Base-by-base conservation (phyloP, 1,284 basidiomycete species). In the Trichosporon sp. region DNA sequence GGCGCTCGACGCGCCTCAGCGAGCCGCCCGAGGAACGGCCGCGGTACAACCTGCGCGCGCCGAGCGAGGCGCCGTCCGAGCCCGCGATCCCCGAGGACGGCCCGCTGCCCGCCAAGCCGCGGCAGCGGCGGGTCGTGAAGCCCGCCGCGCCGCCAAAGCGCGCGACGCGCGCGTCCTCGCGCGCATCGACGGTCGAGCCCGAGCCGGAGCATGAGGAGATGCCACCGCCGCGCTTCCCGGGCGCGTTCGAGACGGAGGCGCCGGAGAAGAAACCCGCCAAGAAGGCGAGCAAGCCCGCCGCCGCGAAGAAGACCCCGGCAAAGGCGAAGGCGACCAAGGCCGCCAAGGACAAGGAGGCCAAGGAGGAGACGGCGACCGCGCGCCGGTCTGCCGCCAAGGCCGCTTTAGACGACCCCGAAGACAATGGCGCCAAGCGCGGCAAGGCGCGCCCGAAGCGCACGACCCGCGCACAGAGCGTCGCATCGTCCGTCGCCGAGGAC, bases 321-420 rank as follows among this genome's bases (percentile, higher is more conserved):
- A 62, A 65, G 44, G 68, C 72, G 3, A 72, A 78, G 29, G 78
- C 74, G 11, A 76, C 74, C 0, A 76, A 76, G 3, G 65, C 76
- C 18, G 79, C 80, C 0, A 35, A 74, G 9, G 58, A 77, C 13
- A 72, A 73, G 44, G 77, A 76, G 64, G 74, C 73, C 15, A 75
- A 76, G 9, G 72, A 70, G n/a, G 65, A 67, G 11, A 25, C 67
- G 27, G 65, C 65, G 9, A 29, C 66, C 11, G 53, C 64, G 18
- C 68, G 63, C 51, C 70, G 73, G 35, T 65, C 70, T 12, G 72
- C 75, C 58, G 64, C 68, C 64, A 73, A 73, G 25, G 74, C 77
- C 3, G 73, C 72, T 11, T 63, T 53, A 18, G 21, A 62, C 51
- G 38, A 68, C 32, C 27, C 70, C 71, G 38, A 62, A 23, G 60